These are phyloP conservation scores for Podospora comata DNA, from an alignment of 495 filamentous ascomycete species.

Conservation along the genomic window DNA sequence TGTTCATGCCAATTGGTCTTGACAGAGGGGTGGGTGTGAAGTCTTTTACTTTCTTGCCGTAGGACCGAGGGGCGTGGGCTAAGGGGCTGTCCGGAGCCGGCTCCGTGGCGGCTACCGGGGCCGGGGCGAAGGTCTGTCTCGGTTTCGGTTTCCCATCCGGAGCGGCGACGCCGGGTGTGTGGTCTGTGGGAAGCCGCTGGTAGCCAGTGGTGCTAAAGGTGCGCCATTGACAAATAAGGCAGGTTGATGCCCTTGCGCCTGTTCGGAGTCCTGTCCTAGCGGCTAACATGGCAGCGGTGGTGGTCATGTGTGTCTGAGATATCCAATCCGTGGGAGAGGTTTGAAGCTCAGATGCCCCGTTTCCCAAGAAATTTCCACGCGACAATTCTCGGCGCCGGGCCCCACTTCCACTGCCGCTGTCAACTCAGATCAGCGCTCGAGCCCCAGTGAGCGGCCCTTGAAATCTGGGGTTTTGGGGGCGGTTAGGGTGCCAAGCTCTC, in stretches of 20 bases:
- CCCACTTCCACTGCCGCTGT: conserved; percentile 7
- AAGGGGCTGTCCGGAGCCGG: conserved; percentile 33
- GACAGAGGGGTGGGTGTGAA: conserved; percentile 67
- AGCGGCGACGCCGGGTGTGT: conserved; percentile 10
- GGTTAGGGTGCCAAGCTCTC: conserved; percentile 16
- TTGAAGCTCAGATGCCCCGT: conserved; percentile 1
- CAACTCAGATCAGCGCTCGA: conserved; percentile 8
- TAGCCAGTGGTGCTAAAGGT: conserved; percentile 44
- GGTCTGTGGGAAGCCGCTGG: conserved; percentile 37
- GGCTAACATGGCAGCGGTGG: conserved; percentile 27
- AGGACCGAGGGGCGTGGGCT: conserved; percentile 49
- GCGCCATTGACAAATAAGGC: conserved; percentile 49
- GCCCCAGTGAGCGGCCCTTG: neutral
- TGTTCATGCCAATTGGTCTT: conserved; percentile 74
- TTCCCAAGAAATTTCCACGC: conserved; percentile 32
- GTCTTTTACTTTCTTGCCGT: conserved; percentile 54
- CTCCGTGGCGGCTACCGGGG: neutral
- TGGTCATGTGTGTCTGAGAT: conserved; percentile 5
- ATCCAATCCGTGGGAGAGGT: conserved; percentile 1
- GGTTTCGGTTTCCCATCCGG: conserved; percentile 1
- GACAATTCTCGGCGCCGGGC: conserved; percentile 11
- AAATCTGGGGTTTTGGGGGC: conserved; percentile 9
- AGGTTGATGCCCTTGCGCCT: conserved; percentile 24
- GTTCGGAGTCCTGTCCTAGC: conserved; percentile 10
- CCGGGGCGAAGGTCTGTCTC: conserved; percentile 11